Conservation (phyloP, 192 early-diverging fungal species). For the Funneliformis geosporum region DNA sequence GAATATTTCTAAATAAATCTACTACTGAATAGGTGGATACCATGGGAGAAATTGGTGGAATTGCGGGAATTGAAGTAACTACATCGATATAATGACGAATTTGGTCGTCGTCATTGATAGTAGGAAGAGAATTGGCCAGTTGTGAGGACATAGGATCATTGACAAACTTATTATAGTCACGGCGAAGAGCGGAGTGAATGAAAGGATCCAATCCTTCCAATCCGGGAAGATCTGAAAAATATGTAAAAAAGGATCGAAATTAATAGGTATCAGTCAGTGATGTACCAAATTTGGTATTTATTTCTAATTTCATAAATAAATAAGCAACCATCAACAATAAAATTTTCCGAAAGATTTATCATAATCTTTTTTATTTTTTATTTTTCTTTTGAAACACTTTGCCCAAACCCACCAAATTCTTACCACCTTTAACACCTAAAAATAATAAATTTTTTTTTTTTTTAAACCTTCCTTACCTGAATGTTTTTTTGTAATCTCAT, state of each 20-base stretch:
- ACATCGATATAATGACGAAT: neutral
- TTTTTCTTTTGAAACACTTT: neutral
- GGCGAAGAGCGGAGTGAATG: constrained; percentile 19
- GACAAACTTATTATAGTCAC: constrained; percentile 32
- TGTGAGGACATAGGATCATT: constrained; percentile 8
- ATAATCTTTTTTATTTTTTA: neutral
- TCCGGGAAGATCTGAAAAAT: neutral
- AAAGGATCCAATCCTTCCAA: constrained; percentile 6
- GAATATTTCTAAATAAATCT: constrained; percentile 3
- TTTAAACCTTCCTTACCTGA: neutral
- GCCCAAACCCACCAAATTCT: neutral
- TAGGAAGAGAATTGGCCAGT: neutral
- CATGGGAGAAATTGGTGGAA: neutral
- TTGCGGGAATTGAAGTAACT: neutral
- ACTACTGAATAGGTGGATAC: neutral
- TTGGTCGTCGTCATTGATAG: constrained; percentile 5
- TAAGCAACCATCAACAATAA: too few relatives aligned
- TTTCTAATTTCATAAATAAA: neutral
- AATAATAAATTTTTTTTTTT: neutral
- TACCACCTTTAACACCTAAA: neutral
- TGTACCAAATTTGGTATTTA: neutral
- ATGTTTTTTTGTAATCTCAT: neutral
- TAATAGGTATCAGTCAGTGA: neutral
- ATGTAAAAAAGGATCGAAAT: neutral
- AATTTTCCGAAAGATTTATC: too few relatives aligned